phyloP scores from a whole-genome alignment of 768 basidiomycete genomes.

The Lactifluus subvellereus region DNA sequence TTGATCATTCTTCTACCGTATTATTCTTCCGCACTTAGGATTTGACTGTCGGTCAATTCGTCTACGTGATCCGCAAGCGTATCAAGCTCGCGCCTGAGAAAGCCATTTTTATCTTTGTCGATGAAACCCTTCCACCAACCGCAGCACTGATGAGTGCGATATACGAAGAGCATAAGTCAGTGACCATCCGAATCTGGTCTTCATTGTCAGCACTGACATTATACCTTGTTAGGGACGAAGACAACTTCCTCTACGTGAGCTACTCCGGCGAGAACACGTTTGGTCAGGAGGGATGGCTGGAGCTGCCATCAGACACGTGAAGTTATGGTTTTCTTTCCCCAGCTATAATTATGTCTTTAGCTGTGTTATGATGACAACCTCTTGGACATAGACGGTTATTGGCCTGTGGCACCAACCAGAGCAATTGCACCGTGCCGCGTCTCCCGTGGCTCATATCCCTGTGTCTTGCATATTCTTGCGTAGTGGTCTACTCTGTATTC shows the following conservation, averaged over 20 bases:
- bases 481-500: slow-evolving; percentile 21
- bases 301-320: slow-evolving; percentile 24
- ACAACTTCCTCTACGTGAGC: slow-evolving; percentile 97
- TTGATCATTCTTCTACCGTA: slow-evolving; percentile 3
- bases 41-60: slow-evolving; percentile 96
- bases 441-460: slow-evolving; percentile 7
- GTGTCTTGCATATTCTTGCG: slow-evolving; percentile 22
- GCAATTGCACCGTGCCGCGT: not conserved
- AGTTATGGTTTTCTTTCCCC: not conserved
- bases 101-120: slow-evolving; percentile 99
- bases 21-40: slow-evolving; percentile 49
- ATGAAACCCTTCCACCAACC: slow-evolving; percentile 96
- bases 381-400: slow-evolving; percentile 16
- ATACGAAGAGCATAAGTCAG: slow-evolving; percentile 98
- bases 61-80: slow-evolving; percentile 98
- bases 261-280: slow-evolving; percentile 99
- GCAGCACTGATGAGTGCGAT: slow-evolving; percentile 98
- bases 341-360: slow-evolving; percentile 20
- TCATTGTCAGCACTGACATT: not conserved
- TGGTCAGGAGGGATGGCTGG: slow-evolving; percentile 37
- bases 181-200: not conserved
- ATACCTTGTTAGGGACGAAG: slow-evolving; percentile 74
- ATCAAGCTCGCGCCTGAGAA: slow-evolving; percentile 99
- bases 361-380: slow-evolving; percentile 12
- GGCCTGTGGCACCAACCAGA: not conserved